phyloP scores from a whole-genome alignment of 495 filamentous ascomycete species.

The Parathielavia hyrcaniae region DNA sequence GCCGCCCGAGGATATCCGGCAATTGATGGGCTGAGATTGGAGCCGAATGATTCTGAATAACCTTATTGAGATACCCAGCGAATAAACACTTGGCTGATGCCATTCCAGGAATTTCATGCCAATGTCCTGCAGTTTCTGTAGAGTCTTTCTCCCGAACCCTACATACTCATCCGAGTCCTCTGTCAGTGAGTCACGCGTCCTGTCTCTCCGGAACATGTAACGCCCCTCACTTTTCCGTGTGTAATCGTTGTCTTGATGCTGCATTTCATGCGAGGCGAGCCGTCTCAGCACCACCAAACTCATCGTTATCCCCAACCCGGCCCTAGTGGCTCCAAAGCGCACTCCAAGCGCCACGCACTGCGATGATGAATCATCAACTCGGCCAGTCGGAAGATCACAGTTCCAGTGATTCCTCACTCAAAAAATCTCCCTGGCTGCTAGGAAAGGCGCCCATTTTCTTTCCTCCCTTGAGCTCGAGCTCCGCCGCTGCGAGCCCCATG shows the following conservation, averaged over 20 bases:
- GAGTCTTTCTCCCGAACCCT: no score
- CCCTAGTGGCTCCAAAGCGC: neutral
- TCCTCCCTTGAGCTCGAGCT: conserved; percentile 58
- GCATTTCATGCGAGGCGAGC: neutral
- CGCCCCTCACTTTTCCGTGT: neutral
- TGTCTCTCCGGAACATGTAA: neutral
- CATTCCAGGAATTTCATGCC: no score
- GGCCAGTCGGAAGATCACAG: neutral
- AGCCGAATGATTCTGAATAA: neutral
- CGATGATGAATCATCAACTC: neutral
- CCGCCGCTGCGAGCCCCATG: conserved; percentile 65
- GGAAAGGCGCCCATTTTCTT: conserved; percentile 18
- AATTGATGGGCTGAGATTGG: conserved; percentile 80
- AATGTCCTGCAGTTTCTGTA: no score
- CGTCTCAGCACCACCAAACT: neutral
- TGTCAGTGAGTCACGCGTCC: no score
- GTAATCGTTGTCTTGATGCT: conserved; percentile 1
- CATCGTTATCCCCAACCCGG: neutral
- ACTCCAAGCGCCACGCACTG: conserved; percentile 2
- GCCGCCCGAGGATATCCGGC: conserved; percentile 86
- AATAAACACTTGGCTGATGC: neutral
- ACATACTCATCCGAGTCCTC: no score
- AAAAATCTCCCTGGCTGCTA: neutral
- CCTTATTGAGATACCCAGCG: conserved; percentile 16
- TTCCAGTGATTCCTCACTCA: conserved; percentile 13